A percentile compares a stretch with the other conserved stretches of the same genome.
phyloP scores from a whole-genome alignment of 805 yeast species.

The Kregervanrija fluxuum region DNA sequence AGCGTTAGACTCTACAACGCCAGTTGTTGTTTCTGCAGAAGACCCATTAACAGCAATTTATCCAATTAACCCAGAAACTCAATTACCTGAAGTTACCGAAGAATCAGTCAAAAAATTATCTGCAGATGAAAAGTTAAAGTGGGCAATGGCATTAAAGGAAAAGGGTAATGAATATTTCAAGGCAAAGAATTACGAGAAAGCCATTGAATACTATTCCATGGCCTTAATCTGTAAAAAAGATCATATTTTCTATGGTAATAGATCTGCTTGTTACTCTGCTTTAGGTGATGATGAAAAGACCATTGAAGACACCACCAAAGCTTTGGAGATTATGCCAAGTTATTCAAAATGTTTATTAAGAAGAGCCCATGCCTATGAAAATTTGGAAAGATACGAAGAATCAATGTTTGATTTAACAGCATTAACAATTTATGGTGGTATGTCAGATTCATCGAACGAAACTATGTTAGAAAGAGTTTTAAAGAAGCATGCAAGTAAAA shows the following conservation, averaged over 20 bases:
- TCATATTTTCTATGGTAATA: constrained; percentile 87
- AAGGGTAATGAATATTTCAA: constrained; percentile 83
- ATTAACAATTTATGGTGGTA: constrained; percentile 77
- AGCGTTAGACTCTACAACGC: constrained; percentile 10
- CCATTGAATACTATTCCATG: constrained; percentile 69
- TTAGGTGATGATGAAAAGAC: constrained; percentile 75
- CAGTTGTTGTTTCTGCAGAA: constrained; percentile 8
- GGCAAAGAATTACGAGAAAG: constrained; percentile 60
- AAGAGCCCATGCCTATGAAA: constrained; percentile 89
- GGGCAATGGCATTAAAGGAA: constrained; percentile 75
- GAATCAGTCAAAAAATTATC: constrained; percentile 39
- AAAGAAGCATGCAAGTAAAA: constrained; percentile 67
- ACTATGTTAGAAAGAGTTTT: constrained; percentile 80
- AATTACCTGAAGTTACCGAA: constrained; percentile 50
- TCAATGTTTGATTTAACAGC: constrained; percentile 92
- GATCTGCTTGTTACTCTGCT: constrained; percentile 93
- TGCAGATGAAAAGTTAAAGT: constrained; percentile 46
- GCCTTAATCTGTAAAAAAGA: constrained; percentile 75
- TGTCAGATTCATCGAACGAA: constrained; percentile 66
- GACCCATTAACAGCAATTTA: constrained; percentile 23
- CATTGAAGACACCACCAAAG: constrained; percentile 79
- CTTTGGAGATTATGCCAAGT: constrained; percentile 79
- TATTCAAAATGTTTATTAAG: constrained; percentile 88
- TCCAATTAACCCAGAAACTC: constrained; percentile 44
- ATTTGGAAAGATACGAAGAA: constrained; percentile 66